These are phyloP conservation scores for Ammopiptanthus mongolicus DNA, from an alignment of 306 rosid genomes.

Conservation along the genomic window DNA sequence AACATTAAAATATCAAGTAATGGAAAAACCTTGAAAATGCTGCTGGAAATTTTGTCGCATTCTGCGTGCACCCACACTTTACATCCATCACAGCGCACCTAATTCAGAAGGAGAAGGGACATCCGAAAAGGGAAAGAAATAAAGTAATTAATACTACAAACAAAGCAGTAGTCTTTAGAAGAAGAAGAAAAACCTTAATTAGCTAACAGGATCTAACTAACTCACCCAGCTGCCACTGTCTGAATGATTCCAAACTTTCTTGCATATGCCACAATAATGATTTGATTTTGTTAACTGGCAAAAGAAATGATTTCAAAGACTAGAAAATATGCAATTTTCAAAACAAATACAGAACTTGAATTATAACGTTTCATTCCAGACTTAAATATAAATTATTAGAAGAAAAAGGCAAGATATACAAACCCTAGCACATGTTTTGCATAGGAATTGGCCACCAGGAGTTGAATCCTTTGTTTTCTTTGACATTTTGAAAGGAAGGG, in stretches of 20 bases:
- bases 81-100: conserved; percentile 99
- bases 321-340: not conserved
- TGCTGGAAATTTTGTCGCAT: conserved; percentile 86
- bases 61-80: conserved; percentile 99
- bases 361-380: conserved; percentile 3
- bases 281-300: conserved; percentile 81
- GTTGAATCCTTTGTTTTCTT: conserved; percentile 52
- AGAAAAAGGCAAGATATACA: conserved; percentile 33
- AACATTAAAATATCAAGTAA: conserved; percentile 11
- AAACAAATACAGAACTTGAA: conserved; percentile 20
- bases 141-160: conserved; percentile 16
- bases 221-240: conserved; percentile 99
- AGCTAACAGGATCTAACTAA: conserved; percentile 19
- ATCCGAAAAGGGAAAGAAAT: not conserved
- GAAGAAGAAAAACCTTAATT: conserved; percentile 6
- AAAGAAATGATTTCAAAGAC: conserved; percentile 15
- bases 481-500: conserved; percentile 51
- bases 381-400: conserved; percentile 1
- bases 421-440: conserved; percentile 90
- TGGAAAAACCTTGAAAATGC: conserved; percentile 67
- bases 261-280: conserved; percentile 97
- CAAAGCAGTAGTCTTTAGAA: conserved; percentile 2
- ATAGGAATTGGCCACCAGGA: conserved; percentile 56
- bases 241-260: conserved; percentile 84
- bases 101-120: conserved; percentile 27